These are phyloP conservation scores for Penicillium psychrosexuale DNA, from an alignment of 2,329 filamentous ascomycete species.

Conservation along the genomic window DNA sequence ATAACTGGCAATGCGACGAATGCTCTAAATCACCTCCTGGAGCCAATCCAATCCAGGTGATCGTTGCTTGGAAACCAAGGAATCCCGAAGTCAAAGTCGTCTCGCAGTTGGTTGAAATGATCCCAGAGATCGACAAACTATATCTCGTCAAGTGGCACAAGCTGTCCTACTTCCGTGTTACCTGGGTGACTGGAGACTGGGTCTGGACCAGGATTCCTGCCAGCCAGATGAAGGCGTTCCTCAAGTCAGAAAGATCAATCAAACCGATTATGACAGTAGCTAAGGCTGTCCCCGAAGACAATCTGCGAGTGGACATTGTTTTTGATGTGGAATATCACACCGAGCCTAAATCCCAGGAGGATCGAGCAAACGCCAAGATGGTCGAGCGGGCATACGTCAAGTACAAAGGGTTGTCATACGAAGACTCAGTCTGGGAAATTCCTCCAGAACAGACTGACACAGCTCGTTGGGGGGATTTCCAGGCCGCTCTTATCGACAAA, in stretches of 20 bases:
- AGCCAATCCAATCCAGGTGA: constrained; percentile 55
- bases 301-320: constrained; percentile 81
- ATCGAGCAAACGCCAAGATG: constrained; percentile 68
- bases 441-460: constrained; percentile 63
- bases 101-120: constrained; percentile 46
- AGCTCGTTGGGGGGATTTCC: constrained; percentile 73
- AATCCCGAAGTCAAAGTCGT: constrained; percentile 54
- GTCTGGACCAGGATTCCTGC: constrained; percentile 67
- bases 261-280: constrained; percentile 67
- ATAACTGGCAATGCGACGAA: constrained; percentile 84
- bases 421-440: constrained; percentile 85
- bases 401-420: constrained; percentile 87
- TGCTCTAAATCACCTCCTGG: constrained; percentile 66
- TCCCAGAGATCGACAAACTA: constrained; percentile 77
- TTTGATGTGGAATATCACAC: constrained; percentile 71
- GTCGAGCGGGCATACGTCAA: constrained; percentile 78
- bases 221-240: constrained; percentile 68
- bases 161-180: constrained; percentile 75
- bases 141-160: constrained; percentile 88
- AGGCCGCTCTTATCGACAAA: constrained; percentile 80
- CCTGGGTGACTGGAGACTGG: constrained; percentile 89
- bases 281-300: constrained; percentile 86
- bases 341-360: constrained; percentile 54
- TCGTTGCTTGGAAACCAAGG: constrained; percentile 84
- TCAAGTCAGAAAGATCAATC: constrained; percentile 61